Conservation (phyloP, 345 rosid genomes). For the Abelmoschus esculentus region DNA sequence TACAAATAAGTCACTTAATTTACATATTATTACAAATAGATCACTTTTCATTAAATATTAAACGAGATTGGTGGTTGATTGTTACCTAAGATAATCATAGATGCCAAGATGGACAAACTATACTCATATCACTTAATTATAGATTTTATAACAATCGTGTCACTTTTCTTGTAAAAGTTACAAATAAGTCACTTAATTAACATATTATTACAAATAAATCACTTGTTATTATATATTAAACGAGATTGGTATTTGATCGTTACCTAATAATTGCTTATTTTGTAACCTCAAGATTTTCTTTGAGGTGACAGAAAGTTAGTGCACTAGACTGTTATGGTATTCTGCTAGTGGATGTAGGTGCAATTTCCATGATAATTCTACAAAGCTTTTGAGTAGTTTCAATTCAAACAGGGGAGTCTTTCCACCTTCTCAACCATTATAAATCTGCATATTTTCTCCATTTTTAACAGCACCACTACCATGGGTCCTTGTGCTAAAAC, state of each 20-base stretch:
- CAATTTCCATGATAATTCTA: slow-evolving; percentile 19
- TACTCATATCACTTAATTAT: too few species aligned
- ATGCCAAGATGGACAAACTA: too few species aligned
- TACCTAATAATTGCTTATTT: slow-evolving; percentile 8
- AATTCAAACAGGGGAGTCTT: slow-evolving; percentile 6
- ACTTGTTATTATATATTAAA: too few species aligned
- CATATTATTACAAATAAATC: too few species aligned
- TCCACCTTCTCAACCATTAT: slow-evolving; percentile 17
- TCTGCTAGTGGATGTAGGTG: slow-evolving; percentile 10
- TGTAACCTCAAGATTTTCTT: neutral
- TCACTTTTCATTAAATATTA: too few species aligned
- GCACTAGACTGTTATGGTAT: slow-evolving; percentile 10
- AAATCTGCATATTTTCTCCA: slow-evolving; percentile 19
- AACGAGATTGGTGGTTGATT: neutral
- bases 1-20: too few species aligned
- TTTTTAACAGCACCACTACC: neutral
- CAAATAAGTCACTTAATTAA: too few species aligned
- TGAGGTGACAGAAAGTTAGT: slow-evolving; percentile 13
- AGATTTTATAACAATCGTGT: too few species aligned
- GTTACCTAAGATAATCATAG: neutral
- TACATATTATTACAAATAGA: too few species aligned
- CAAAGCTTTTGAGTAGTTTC: slow-evolving; percentile 23
- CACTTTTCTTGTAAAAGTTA: too few species aligned
- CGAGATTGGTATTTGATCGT: neutral
- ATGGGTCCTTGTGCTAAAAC: slow-evolving; percentile 16